phyloP scores from a whole-genome alignment of 768 basidiomycete species.

The Clavulina sp. region DNA sequence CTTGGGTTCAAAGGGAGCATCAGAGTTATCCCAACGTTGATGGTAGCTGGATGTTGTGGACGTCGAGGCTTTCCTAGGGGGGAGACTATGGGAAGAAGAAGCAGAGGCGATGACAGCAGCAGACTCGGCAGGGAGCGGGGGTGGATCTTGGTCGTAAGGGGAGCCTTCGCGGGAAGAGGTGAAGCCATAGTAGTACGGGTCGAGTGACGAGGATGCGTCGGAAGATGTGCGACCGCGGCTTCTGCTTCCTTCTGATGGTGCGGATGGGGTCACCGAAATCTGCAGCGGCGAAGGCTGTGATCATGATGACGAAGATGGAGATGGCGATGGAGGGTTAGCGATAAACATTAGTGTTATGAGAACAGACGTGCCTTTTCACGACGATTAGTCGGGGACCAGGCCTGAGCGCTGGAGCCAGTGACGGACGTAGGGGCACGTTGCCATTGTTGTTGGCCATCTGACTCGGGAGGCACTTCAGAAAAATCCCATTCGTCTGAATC shows the following conservation, averaged over 20 bases:
- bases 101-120: slow-evolving; percentile 29
- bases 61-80: slow-evolving; percentile 4
- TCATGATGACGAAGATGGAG: too few species aligned
- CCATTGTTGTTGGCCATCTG: too few species aligned
- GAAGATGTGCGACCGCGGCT: slow-evolving; percentile 11
- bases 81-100: slow-evolving; percentile 22
- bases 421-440: neutral
- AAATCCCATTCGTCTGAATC: neutral
- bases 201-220: slow-evolving; percentile 65
- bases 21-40: slow-evolving; percentile 1
- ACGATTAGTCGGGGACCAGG: too few species aligned
- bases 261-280: slow-evolving; percentile 1
- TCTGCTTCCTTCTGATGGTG: neutral
- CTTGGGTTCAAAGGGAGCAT: slow-evolving; percentile 6
- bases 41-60: slow-evolving; percentile 1
- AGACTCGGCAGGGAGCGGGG: slow-evolving; percentile 25
- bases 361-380: neutral
- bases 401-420: neutral
- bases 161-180: slow-evolving; percentile 47
- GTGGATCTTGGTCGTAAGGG: too few species aligned
- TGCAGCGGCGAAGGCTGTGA: neutral
- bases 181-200: slow-evolving; percentile 75
- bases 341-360: neutral
- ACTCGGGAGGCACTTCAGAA: too few species aligned
- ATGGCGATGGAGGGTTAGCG: neutral